phyloP scores from a whole-genome alignment of 176 grass and related monocot species.

The Avena sativa region DNA sequence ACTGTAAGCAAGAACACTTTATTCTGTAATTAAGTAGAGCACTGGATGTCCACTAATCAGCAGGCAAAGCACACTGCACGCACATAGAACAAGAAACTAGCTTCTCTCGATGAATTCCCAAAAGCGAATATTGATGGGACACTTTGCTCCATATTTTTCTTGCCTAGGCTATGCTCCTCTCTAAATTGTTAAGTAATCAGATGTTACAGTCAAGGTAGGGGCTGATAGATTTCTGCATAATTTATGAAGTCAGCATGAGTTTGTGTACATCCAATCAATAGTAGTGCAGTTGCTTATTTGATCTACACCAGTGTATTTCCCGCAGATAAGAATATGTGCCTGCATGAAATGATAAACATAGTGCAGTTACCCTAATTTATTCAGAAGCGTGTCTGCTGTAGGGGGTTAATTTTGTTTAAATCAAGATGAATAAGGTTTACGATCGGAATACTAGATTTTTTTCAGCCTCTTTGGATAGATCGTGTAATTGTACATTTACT shows the following conservation, averaged over 20 bases:
- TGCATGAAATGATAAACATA: conserved; percentile 33
- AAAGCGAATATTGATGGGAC: conserved; percentile 53
- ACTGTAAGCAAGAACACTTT: conserved; percentile 33
- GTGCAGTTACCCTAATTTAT: not conserved
- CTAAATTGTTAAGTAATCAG: conserved; percentile 9
- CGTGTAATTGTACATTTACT: not conserved
- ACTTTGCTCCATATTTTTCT: conserved; percentile 27
- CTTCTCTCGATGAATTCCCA: conserved; percentile 51
- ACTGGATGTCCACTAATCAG: conserved; percentile 46
- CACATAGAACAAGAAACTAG: conserved; percentile 41
- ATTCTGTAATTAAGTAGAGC: conserved; percentile 49
- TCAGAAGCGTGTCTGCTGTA: not conserved
- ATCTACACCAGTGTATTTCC: not conserved
- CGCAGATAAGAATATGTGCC: not conserved
- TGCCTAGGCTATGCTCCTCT: not conserved
- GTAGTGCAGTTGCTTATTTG: not conserved
- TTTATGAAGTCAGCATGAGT: conserved; percentile 4
- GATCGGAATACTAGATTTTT: not conserved
- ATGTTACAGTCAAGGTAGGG: conserved; percentile 9
- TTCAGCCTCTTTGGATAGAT: not conserved
- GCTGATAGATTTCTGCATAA: not conserved
- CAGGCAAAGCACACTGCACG: conserved; percentile 47
- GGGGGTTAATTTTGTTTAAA: not conserved
- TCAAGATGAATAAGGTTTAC: not conserved
- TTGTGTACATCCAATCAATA: not conserved